Conservation (phyloP, 768 basidiomycete genomes). For the Naganishia kalamii region DNA sequence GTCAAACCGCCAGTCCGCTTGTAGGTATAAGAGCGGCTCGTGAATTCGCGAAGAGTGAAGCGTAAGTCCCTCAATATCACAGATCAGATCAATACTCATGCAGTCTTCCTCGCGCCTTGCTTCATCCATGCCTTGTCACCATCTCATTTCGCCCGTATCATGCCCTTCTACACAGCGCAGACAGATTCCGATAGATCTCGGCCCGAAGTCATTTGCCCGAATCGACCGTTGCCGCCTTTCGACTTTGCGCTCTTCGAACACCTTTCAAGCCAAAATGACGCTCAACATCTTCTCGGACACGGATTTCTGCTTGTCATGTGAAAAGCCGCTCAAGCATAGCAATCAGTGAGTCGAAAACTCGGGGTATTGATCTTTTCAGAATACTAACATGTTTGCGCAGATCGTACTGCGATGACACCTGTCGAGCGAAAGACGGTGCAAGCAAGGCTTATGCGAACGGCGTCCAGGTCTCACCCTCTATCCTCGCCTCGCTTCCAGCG, state of each 20-base stretch:
- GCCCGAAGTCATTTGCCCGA: too few relatives aligned
- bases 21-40: not conserved
- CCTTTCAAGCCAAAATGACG: slow-evolving; percentile 17
- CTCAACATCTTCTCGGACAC: slow-evolving; percentile 22
- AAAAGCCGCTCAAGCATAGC: slow-evolving; percentile 23
- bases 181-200: too few relatives aligned
- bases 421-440: slow-evolving; percentile 21
- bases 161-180: too few relatives aligned
- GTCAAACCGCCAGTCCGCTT: not conserved
- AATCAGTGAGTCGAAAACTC: slow-evolving; percentile 19
- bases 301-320: slow-evolving; percentile 24
- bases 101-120: not conserved
- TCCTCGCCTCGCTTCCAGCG: slow-evolving; percentile 24
- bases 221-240: slow-evolving; percentile 1
- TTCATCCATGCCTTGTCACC: not conserved
- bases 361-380: not conserved
- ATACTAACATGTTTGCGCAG: not conserved
- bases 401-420: slow-evolving; percentile 23
- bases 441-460: not conserved
- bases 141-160: not conserved
- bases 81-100: not conserved
- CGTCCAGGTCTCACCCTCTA: slow-evolving; percentile 21
- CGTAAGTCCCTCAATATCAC: not conserved
- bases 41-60: not conserved
- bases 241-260: not conserved